Percentiles rank a stretch among this genome's conserved stretches.
These are phyloP conservation scores for Lactarius trivialis DNA, from an alignment of 768 basidiomycete genomes.

Conservation along the genomic window DNA sequence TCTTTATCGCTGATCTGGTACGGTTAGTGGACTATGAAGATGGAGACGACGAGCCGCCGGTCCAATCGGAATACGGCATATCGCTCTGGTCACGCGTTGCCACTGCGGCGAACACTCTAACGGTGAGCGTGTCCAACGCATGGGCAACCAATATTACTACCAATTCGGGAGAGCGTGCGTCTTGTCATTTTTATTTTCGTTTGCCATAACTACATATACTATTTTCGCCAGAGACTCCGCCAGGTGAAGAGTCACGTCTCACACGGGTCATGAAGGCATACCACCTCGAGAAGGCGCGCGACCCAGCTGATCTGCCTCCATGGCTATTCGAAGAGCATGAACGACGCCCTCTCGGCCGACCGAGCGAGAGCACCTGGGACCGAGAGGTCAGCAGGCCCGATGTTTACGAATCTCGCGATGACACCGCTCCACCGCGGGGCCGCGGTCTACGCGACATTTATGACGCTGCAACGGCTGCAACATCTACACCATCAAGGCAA, in stretches of 20 bases:
- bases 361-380: conserved; percentile 20
- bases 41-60: conserved; percentile 10
- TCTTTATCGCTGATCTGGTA: not conserved
- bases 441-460: conserved; percentile 37
- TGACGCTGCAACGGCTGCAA: conserved; percentile 26
- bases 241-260: conserved; percentile 53
- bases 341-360: conserved; percentile 31
- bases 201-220: not conserved
- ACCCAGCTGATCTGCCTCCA: conserved; percentile 50
- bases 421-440: conserved; percentile 19
- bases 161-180: conserved; percentile 21
- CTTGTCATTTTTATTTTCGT: not conserved
- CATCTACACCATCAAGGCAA: not conserved
- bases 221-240: conserved; percentile 37
- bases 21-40: not conserved
- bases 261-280: conserved; percentile 63
- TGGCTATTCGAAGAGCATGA: conserved; percentile 62
- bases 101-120: conserved; percentile 45
- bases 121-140: conserved; percentile 51
- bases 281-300: conserved; percentile 53
- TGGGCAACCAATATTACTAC: conserved; percentile 33
- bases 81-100: conserved; percentile 54
- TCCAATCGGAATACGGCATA: conserved; percentile 34
- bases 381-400: conserved; percentile 14
- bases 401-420: conserved; percentile 18